phyloP scores from a whole-genome alignment of 116 monocot species.

The Phalaenopsis hybrid region DNA sequence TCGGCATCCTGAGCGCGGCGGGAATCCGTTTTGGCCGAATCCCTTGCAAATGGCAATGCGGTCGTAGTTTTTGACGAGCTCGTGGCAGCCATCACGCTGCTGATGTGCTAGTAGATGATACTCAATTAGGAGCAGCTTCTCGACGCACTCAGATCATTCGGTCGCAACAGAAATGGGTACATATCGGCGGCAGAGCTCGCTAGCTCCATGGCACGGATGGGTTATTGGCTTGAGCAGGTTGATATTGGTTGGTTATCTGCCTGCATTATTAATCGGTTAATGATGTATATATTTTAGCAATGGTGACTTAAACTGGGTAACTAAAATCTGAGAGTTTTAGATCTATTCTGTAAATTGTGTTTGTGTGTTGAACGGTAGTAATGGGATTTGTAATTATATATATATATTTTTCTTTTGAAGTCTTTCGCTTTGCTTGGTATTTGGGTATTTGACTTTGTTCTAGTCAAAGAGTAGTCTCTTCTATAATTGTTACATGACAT shows the following conservation, averaged over 20 bases:
- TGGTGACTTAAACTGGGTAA: no score
- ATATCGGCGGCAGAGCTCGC: constrained; percentile 29
- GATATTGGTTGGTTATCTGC: neutral
- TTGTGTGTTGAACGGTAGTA: neutral
- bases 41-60: constrained; percentile 16
- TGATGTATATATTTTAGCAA: neutral
- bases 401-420: no score
- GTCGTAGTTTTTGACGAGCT: constrained; percentile 25
- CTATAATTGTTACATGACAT: no score
- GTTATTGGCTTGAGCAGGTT: constrained; percentile 22
- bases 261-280: neutral
- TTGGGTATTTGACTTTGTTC: no score
- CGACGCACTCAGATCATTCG: constrained; percentile 20
- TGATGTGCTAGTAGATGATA: constrained; percentile 23
- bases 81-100: constrained; percentile 10
- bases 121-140: constrained; percentile 22
- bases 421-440: no score
- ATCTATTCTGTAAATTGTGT: neutral
- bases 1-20: no score
- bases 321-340: no score
- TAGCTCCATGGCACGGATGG: constrained; percentile 22
- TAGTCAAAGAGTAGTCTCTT: no score
- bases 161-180: constrained; percentile 23
- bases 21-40: no score
- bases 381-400: no score